Evolutionary conservation across 441 rosid species (phyloP).

Genomic region (Oxalis stricta): DNA sequence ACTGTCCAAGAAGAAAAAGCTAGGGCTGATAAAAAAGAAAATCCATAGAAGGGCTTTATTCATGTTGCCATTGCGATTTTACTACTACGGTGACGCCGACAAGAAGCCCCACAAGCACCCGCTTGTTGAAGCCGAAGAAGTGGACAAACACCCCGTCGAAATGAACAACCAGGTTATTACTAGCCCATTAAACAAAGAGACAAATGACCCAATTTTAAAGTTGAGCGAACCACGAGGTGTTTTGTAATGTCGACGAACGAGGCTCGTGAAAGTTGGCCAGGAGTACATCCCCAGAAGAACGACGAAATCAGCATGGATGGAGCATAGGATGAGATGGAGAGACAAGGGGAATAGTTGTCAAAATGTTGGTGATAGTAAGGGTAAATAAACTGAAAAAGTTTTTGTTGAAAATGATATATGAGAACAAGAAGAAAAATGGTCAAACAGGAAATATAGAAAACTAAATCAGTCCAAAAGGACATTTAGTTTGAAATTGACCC

Average conservation of each 20-base stretch:
- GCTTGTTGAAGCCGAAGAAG: too few species aligned
- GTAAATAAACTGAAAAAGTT: conserved; percentile 16
- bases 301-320: neutral
- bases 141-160: too few species aligned
- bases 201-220: conserved; percentile 6
- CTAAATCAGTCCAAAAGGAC: neutral
- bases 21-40: neutral
- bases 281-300: conserved; percentile 7
- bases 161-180: neutral
- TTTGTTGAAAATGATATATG: conserved; percentile 4
- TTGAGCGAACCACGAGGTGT: conserved; percentile 24
- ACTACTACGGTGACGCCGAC: neutral
- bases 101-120: neutral
- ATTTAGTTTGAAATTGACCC: too few species aligned
- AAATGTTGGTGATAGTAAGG: conserved; percentile 4
- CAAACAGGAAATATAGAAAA: conserved; percentile 11
- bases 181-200: neutral
- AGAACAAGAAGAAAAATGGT: conserved; percentile 5
- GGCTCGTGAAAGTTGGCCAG: conserved; percentile 20
- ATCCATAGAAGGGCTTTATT: conserved; percentile 19
- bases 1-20: conserved; percentile 21
- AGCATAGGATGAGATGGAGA: neutral
- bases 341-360: neutral
- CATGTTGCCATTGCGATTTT: conserved; percentile 16
- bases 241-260: conserved; percentile 18